A percentile compares a stretch with the other conserved stretches of the same genome.
Evolutionary conservation across 805 yeast genomes (phyloP).

Genomic region (Candida endomychidarum): DNA sequence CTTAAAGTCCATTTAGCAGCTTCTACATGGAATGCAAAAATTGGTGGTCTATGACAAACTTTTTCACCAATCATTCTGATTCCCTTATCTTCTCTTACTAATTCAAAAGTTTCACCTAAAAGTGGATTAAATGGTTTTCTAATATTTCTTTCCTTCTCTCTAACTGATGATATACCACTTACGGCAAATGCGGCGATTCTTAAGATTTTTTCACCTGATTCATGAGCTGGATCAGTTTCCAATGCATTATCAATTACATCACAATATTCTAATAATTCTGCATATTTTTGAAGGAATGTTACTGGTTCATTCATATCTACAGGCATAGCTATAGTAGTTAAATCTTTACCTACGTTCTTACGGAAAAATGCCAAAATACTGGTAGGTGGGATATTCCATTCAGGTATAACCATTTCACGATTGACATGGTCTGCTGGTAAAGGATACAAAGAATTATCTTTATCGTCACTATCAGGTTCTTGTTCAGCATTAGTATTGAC

Average conservation of each 20-base stretch:
- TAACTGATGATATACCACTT: conserved; percentile 64
- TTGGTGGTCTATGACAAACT: conserved; percentile 82
- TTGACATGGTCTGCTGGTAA: conserved; percentile 50
- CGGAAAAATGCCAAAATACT: conserved; percentile 75
- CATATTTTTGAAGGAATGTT: conserved; percentile 72
- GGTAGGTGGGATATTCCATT: conserved; percentile 72
- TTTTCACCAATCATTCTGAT: conserved; percentile 79
- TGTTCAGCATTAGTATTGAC: conserved; percentile 8
- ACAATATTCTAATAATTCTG: conserved; percentile 80
- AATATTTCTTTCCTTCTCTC: conserved; percentile 71
- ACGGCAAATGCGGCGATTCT: conserved; percentile 82
- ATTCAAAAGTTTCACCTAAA: conserved; percentile 89
- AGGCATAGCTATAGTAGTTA: conserved; percentile 86
- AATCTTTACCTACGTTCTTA: conserved; percentile 90
- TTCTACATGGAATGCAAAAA: conserved; percentile 80
- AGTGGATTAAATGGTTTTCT: conserved; percentile 96
- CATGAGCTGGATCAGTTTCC: conserved; percentile 39
- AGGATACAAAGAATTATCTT: conserved; percentile 57
- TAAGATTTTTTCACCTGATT: conserved; percentile 58
- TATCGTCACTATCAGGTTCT: conserved; percentile 16
- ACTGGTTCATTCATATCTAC: conserved; percentile 92
- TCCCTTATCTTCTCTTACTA: conserved; percentile 81
- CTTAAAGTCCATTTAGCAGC: conserved; percentile 66
- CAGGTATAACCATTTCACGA: conserved; percentile 59
- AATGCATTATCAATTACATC: conserved; percentile 63